Percentiles rank a stretch among this genome's conserved stretches.
These are phyloP conservation scores for Osmanthus fragrans DNA, from an alignment of 257 asterid genomes.

Conservation along the genomic window DNA sequence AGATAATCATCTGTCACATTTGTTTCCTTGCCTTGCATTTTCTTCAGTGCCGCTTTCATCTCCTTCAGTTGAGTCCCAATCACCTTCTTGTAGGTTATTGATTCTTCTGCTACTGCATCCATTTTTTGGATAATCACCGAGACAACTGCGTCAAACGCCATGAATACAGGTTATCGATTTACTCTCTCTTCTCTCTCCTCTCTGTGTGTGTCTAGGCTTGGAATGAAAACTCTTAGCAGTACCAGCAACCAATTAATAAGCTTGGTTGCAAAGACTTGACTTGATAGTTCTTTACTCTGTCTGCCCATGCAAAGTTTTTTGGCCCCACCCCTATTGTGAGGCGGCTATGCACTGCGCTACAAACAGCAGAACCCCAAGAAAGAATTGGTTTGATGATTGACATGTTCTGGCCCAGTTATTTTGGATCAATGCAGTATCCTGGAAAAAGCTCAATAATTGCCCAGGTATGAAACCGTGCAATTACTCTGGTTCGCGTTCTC, in stretches of 20 bases:
- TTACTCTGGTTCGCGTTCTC: too few species aligned
- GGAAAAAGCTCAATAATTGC: not conserved
- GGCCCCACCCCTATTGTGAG: too few species aligned
- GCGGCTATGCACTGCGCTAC: too few species aligned
- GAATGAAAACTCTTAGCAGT: not conserved
- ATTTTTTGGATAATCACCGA: constrained; percentile 35
- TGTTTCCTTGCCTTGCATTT: not conserved
- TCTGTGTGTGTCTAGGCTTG: not conserved
- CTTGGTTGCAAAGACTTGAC: not conserved
- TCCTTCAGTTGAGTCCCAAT: constrained; percentile 7
- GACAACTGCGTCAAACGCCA: constrained; percentile 30
- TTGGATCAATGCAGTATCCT: too few species aligned
- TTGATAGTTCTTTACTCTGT: not conserved
- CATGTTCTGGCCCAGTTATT: not conserved
- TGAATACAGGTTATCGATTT: not conserved
- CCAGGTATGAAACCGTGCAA: not conserved
- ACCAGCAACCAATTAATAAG: not conserved
- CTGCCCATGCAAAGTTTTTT: not conserved
- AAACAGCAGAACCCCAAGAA: too few species aligned
- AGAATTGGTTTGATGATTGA: not conserved
- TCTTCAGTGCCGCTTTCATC: constrained; percentile 17
- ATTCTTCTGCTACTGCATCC: constrained; percentile 19
- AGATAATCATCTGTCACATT: constrained; percentile 1
- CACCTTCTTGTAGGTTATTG: constrained; percentile 2
- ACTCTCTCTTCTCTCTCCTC: not conserved